Evolutionary conservation across 2,329 filamentous ascomycete species (phyloP).

Genomic region (Xylaria sp.): DNA sequence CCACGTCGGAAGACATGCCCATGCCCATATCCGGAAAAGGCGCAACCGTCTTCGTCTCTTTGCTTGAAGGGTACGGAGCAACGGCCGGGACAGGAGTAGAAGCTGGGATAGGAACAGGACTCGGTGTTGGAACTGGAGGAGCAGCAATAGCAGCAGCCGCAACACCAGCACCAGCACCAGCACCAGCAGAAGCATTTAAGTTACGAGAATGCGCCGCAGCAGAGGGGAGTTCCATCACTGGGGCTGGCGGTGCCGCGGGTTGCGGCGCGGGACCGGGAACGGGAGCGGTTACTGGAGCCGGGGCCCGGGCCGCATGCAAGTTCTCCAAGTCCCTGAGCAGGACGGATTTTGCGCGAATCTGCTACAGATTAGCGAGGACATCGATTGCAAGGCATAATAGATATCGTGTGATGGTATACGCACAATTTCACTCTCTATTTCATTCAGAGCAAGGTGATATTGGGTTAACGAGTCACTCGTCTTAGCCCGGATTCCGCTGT

Average conservation of each 20-base stretch:
- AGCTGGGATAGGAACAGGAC: too few species aligned
- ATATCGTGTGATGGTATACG: conserved; percentile 38
- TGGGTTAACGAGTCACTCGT: conserved; percentile 59
- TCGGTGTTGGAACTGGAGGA: too few species aligned
- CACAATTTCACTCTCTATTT: conserved; percentile 67
- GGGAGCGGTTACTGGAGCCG: conserved; percentile 28
- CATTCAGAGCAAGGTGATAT: conserved; percentile 66
- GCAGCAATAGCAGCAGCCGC: conserved; percentile 17
- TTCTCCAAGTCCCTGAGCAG: conserved; percentile 65
- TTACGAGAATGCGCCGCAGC: conserved; percentile 51
- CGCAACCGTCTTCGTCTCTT: conserved; percentile 59
- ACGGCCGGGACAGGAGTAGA: conserved; percentile 21
- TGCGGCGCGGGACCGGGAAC: conserved; percentile 39
- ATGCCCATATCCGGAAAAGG: conserved; percentile 69
- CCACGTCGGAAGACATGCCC: conserved; percentile 52
- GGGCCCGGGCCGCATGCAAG: conserved; percentile 48
- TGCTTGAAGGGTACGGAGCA: conserved; percentile 49
- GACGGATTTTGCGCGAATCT: conserved; percentile 66
- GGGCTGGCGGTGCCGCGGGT: conserved; percentile 44
- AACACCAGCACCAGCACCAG: conserved; percentile 34
- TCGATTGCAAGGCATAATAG: background rate
- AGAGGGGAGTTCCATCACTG: conserved; percentile 52
- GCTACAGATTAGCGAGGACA: conserved; percentile 30
- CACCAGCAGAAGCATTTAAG: conserved; percentile 39
- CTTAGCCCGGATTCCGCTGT: conserved; percentile 54